These are phyloP conservation scores for Podosphaera aphanis DNA, from an alignment of 2,329 filamentous ascomycete species.

Conservation along the genomic window DNA sequence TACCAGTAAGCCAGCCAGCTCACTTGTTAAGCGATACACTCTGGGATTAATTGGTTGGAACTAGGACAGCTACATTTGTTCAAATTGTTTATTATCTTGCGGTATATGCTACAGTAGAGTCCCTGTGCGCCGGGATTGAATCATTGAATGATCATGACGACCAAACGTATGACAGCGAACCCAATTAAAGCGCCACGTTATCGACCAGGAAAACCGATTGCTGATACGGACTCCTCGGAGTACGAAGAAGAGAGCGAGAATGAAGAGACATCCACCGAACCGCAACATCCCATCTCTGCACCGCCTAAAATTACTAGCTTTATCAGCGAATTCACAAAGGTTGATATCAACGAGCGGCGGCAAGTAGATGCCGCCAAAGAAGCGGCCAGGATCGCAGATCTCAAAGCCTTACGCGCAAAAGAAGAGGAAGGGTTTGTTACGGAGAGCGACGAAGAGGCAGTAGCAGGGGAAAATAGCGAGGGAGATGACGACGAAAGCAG, in stretches of 20 bases:
- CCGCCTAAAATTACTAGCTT: slow-evolving; percentile 34
- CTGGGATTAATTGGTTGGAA: too few species aligned
- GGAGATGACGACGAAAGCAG: slow-evolving; percentile 12
- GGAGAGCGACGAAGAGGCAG: slow-evolving; percentile 17
- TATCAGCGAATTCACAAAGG: slow-evolving; percentile 27
- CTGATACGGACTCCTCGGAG: slow-evolving; percentile 24
- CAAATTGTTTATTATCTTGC: too few species aligned
- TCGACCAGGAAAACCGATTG: slow-evolving; percentile 56
- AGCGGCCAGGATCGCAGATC: slow-evolving; percentile 23
- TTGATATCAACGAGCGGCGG: slow-evolving; percentile 26
- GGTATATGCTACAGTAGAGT: too few species aligned
- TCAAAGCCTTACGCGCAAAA: slow-evolving; percentile 19
- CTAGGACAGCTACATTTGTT: too few species aligned
- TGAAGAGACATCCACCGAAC: slow-evolving; percentile 17
- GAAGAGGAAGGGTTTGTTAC: slow-evolving; percentile 41
- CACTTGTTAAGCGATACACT: too few species aligned
- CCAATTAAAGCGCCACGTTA: slow-evolving; percentile 60
- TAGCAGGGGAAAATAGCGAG: slow-evolving; percentile 12
- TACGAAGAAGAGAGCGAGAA: slow-evolving; percentile 27
- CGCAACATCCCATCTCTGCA: slow-evolving; percentile 21
- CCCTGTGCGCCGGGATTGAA: too few species aligned
- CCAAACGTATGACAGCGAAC: slow-evolving; percentile 85
- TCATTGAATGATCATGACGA: slow-evolving; percentile 26
- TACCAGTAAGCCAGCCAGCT: too few species aligned
- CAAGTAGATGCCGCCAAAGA: slow-evolving; percentile 25